Percentiles rank a stretch among this genome's conserved stretches.
Conservation (phyloP, 139 green algal species). For the Eudorina sp. region DNA sequence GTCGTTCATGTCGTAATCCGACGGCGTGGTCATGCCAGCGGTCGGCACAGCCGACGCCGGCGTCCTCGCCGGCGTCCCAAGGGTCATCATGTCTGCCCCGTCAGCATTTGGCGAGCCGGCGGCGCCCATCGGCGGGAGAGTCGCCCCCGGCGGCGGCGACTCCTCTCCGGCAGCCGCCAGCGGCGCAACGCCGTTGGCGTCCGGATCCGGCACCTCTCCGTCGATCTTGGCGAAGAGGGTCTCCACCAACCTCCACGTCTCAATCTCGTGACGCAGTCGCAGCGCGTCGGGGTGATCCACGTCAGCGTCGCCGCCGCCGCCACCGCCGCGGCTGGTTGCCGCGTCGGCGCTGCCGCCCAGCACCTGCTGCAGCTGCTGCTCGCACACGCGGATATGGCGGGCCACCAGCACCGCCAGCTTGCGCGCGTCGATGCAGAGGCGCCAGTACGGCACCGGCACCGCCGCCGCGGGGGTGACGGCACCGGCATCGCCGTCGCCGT, state of each 20-base stretch:
- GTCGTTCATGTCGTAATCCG: neutral
- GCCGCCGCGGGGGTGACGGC: neutral
- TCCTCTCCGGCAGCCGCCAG: neutral
- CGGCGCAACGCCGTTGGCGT: neutral
- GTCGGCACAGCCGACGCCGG: neutral
- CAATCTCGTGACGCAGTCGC: slow-evolving; percentile 65
- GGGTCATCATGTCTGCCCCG: slow-evolving; percentile 2
- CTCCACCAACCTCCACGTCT: slow-evolving; percentile 82
- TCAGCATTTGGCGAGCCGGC: neutral
- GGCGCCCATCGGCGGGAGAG: neutral
- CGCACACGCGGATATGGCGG: slow-evolving; percentile 29
- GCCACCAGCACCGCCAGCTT: slow-evolving; percentile 34
- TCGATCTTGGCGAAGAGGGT: slow-evolving; percentile 65
- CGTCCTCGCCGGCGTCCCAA: slow-evolving; percentile 29
- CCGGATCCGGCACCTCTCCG: slow-evolving; percentile 29
- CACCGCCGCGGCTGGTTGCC: neutral
- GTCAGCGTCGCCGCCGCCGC: neutral
- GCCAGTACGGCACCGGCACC: slow-evolving; percentile 46
- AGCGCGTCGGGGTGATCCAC: neutral
- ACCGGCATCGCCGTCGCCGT: neutral
- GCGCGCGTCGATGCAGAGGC: slow-evolving; percentile 52
- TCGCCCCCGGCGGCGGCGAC: neutral
- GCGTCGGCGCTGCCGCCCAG: neutral
- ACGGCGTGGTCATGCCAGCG: neutral
- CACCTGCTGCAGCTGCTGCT: slow-evolving; percentile 35